Evolutionary conservation across 495 filamentous ascomycete genomes (phyloP).

Genomic region (Wilcoxina mikolae): DNA sequence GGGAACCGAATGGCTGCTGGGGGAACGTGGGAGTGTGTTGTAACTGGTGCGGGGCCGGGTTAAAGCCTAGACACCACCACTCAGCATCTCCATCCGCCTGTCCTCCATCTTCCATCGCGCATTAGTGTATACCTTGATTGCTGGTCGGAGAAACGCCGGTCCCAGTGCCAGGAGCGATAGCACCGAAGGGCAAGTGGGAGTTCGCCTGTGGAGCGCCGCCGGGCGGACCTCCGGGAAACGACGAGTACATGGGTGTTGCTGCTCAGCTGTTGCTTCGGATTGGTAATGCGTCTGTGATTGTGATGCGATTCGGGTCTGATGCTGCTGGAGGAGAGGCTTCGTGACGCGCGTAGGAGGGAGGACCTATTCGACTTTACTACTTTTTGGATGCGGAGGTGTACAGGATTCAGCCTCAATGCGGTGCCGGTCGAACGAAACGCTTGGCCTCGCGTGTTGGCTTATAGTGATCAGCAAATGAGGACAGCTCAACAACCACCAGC

Average conservation of each 20-base stretch:
- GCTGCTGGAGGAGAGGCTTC: not conserved
- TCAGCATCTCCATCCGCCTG: not conserved
- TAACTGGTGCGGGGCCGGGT: not conserved
- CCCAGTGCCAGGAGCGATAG: slow-evolving; percentile 18
- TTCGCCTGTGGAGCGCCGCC: slow-evolving; percentile 14
- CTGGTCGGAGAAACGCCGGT: slow-evolving; percentile 13
- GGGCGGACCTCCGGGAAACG: slow-evolving; percentile 8
- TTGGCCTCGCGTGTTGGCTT: no score
- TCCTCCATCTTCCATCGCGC: not conserved
- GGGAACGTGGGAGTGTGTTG: not conserved
- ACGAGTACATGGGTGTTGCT: slow-evolving; percentile 3
- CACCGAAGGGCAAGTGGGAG: not conserved
- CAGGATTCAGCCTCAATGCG: not conserved
- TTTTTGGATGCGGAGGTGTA: not conserved
- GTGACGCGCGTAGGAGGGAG: not conserved
- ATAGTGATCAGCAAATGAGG: no score
- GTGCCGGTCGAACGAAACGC: not conserved
- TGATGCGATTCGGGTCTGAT: not conserved
- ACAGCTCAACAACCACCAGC: no score
- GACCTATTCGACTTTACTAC: no score
- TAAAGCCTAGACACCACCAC: not conserved
- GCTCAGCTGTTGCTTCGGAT: not conserved
- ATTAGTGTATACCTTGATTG: not conserved
- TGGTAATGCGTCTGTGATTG: not conserved
- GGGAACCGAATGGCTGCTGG: slow-evolving; percentile 8